Conservation (phyloP, 371 early-diverging fungal species). For the Lichtheimia hyalospora region DNA sequence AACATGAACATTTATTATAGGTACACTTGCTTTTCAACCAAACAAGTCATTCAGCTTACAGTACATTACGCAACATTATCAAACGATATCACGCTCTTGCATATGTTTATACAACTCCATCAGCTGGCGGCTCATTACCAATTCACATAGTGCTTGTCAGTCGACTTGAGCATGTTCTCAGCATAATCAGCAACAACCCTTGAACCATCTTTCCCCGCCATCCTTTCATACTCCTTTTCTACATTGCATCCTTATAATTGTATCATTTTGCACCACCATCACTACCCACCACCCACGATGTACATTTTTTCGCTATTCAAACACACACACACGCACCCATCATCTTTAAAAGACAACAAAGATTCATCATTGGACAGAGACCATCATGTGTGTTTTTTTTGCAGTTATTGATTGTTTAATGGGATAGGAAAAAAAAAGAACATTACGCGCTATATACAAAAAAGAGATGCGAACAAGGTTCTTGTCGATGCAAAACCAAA, state of each 20-base stretch:
- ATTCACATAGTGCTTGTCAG: conserved; percentile 51
- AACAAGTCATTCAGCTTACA: conserved; percentile 44
- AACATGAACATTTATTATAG: conserved; percentile 12
- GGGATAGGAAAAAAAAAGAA: not conserved
- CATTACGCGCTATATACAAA: not conserved
- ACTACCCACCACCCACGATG: not conserved
- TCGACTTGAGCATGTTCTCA: conserved; percentile 45
- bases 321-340: no score
- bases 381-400: not conserved
- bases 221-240: not conserved
- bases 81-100: conserved; percentile 61
- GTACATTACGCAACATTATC: conserved; percentile 52
- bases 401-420: not conserved
- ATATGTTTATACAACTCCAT: conserved; percentile 50
- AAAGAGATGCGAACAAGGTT: not conserved
- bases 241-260: not conserved
- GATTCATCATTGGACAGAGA: not conserved
- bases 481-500: not conserved
- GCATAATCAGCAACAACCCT: not conserved
- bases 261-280: not conserved
- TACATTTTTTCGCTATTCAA: not conserved
- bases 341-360: no score
- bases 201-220: not conserved
- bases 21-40: conserved; percentile 45
- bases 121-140: conserved; percentile 54